Conservation (phyloP, 2,329 filamentous ascomycete genomes). For the Botrytis hyacinthi region DNA sequence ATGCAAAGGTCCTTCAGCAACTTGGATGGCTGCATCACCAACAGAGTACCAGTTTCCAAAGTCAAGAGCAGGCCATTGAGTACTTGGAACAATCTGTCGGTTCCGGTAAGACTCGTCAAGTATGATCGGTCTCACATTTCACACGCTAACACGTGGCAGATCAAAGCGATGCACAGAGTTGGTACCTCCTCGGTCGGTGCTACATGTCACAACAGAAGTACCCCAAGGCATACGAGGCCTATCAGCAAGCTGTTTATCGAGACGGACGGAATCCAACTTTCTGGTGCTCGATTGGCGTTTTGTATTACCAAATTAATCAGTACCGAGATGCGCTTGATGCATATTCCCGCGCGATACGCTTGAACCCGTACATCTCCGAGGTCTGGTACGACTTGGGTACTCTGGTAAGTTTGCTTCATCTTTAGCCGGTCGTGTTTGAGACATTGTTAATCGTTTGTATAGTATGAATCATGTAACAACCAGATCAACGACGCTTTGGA, state of each 20-base stretch:
- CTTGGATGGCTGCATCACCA: constrained; percentile 97
- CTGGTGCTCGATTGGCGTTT: constrained; percentile 98
- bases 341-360: constrained; percentile 90
- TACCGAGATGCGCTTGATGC: constrained; percentile 97
- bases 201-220: constrained; percentile 99
- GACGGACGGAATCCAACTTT: constrained; percentile 97
- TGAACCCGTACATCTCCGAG: constrained; percentile 98
- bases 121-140: constrained; percentile 27
- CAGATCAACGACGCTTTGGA: constrained; percentile 95
- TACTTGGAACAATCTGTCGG: constrained; percentile 95
- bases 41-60: constrained; percentile 85
- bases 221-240: constrained; percentile 96
- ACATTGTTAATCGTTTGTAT: constrained; percentile 27
- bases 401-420: constrained; percentile 61
- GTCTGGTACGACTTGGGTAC: constrained; percentile 99
- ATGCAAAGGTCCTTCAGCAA: constrained; percentile 97
- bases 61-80: constrained; percentile 94
- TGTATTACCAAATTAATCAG: constrained; percentile 99
- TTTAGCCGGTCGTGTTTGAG: constrained; percentile 28
- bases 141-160: constrained; percentile 55
- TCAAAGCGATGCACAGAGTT: constrained; percentile 93
- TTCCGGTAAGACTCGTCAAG: constrained; percentile 63
- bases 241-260: constrained; percentile 97
- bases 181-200: constrained; percentile 95
- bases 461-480: constrained; percentile 99